Evolutionary conservation across 179 eudicot genomes (phyloP), one percentile per base, ranked within the genome.

Genomic region (Corrigiola litoralis): DNA sequence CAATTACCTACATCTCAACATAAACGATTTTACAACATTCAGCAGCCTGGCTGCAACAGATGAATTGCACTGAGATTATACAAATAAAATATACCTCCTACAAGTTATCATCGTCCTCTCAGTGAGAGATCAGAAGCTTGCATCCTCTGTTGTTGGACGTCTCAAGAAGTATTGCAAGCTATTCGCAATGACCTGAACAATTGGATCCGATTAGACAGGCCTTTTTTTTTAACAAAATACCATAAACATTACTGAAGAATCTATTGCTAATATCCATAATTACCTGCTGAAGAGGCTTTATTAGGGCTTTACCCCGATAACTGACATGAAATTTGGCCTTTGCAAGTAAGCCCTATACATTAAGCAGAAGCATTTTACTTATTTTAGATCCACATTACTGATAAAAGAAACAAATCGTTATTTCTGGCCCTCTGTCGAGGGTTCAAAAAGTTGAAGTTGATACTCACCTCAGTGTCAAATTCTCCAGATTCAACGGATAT

Each of bases 311-410:
- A 12, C 83, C 92, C 72, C 50, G 73, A 79, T 92, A 92, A 69
- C 82, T 90, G 56, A 92, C 95, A 75, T 92, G 98, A 74, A 92
- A 90, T 67, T 85, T 92, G n/a, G 92, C 95, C 86, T 87, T 92
- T 4, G 96, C 98, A 72, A 92, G 58, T 67, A 92, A 73, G 18
- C 98, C 98, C 98, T 92, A 64, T 2, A 55, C 33, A 61, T 49
- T 18, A 11, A 50, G 27, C 20, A 27, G 13, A 52, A 38, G 55
- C 14, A 1, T 12, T 18, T 8, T 21, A 4, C 29, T 42, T 31
- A 37, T 13, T 46, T 37, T 20, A 27, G 45, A 5, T 38, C 16
- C 45, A 63, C 16, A 61, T 62, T 27, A 11, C 11, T 9, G 34
- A 33, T 31, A 21, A 44, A 18, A 51, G 9, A n/a, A n/a, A n/a